phyloP scores from a whole-genome alignment of 768 basidiomycete genomes.

The Lanmaoa pseudosensibilis region DNA sequence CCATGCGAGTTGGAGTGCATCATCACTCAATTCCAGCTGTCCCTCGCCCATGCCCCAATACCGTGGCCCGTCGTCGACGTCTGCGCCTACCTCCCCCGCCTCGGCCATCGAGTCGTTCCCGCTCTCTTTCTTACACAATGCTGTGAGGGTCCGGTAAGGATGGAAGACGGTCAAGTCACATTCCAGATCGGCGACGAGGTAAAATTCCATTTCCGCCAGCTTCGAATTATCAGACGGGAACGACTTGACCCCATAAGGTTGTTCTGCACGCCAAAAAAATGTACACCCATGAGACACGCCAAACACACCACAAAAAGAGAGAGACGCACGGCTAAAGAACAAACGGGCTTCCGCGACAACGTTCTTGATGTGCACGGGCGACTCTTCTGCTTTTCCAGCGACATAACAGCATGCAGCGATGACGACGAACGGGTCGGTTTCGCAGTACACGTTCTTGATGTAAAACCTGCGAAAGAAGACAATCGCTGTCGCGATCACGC shows the following conservation, averaged over 20 bases:
- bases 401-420: slow-evolving; percentile 93
- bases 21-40: slow-evolving; percentile 71
- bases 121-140: slow-evolving; percentile 65
- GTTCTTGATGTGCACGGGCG: slow-evolving; percentile 91
- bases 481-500: slow-evolving; percentile 90
- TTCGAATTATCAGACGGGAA: slow-evolving; percentile 89
- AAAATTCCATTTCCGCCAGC: slow-evolving; percentile 99
- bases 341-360: slow-evolving; percentile 80
- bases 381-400: slow-evolving; percentile 96
- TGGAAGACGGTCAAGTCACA: slow-evolving; percentile 94
- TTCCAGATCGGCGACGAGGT: slow-evolving; percentile 93
- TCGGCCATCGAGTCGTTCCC: slow-evolving; percentile 50
- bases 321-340: slow-evolving; percentile 66
- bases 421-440: slow-evolving; percentile 93
- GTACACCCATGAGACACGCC: neutral
- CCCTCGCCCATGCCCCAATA: slow-evolving; percentile 85
- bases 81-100: slow-evolving; percentile 52
- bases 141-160: slow-evolving; percentile 86
- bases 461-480: slow-evolving; percentile 98
- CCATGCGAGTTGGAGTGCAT: slow-evolving; percentile 91
- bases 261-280: slow-evolving; percentile 37
- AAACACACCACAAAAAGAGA: neutral
- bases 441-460: slow-evolving; percentile 91
- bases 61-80: slow-evolving; percentile 55
- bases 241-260: slow-evolving; percentile 70